phyloP scores from a whole-genome alignment of 352 stramenopile genomes.

The Proteromonas lacertae region DNA sequence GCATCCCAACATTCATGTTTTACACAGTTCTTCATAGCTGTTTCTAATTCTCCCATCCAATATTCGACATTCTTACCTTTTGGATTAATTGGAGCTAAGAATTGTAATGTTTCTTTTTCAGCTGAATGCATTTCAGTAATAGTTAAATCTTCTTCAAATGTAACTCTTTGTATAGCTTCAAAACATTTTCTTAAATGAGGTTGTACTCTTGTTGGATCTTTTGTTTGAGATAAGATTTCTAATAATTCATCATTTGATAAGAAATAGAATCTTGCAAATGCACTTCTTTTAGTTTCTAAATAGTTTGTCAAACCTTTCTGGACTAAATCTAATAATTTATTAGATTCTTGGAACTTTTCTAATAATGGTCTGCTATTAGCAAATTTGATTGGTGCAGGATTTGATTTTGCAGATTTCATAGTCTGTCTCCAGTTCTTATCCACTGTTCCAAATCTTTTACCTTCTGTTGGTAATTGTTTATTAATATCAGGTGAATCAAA shows the following conservation, averaged over 20 bases:
- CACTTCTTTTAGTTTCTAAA: conserved; percentile 59
- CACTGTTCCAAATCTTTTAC: conserved; percentile 60
- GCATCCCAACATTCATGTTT: conserved; percentile 49
- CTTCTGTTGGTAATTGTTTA: conserved; percentile 63
- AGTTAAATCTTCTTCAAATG: conserved; percentile 48
- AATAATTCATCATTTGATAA: conserved; percentile 67
- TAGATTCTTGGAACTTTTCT: conserved; percentile 55
- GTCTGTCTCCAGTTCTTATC: conserved; percentile 72
- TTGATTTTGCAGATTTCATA: conserved; percentile 30
- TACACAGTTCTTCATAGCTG: conserved; percentile 56
- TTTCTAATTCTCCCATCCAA: conserved; percentile 59
- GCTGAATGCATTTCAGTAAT: conserved; percentile 55
- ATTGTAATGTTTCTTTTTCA: conserved; percentile 39
- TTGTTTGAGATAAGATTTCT: conserved; percentile 67
- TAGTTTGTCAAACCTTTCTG: conserved; percentile 72
- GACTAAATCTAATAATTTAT: conserved; percentile 65
- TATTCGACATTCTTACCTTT: conserved; percentile 66
- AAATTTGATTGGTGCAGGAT: conserved; percentile 26
- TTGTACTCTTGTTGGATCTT: conserved; percentile 66
- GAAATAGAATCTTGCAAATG: conserved; percentile 67
- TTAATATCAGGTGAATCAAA: conserved; percentile 75
- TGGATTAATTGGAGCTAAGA: conserved; percentile 37
- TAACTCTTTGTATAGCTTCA: conserved; percentile 54
- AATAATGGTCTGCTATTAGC: conserved; percentile 59
- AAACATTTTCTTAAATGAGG: conserved; percentile 76